phyloP scores from a whole-genome alignment of 495 filamentous ascomycete species.

The Penicillium crystallinum region DNA sequence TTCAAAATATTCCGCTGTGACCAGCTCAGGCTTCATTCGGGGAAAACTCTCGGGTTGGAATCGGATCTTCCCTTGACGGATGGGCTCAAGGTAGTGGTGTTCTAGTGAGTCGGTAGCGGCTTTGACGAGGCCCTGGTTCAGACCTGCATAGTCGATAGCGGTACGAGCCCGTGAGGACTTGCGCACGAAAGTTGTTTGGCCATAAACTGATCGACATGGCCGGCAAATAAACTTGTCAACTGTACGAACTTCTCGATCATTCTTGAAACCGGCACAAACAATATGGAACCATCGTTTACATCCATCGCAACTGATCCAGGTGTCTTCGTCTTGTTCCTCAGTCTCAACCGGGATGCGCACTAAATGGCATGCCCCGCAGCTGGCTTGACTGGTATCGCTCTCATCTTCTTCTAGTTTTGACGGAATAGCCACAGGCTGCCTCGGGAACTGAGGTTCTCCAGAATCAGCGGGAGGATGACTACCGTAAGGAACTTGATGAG shows the following conservation, averaged over 20 bases:
- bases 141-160: constrained; percentile 69
- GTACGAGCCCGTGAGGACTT: constrained; percentile 61
- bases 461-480: background rate
- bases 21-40: constrained; percentile 61
- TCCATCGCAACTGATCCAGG: constrained; percentile 72
- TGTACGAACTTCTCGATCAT: constrained; percentile 59
- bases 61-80: constrained; percentile 61
- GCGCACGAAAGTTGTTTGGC: constrained; percentile 61
- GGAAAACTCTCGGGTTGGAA: constrained; percentile 62
- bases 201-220: constrained; percentile 53
- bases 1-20: constrained; percentile 64
- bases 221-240: constrained; percentile 70
- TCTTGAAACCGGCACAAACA: constrained; percentile 67
- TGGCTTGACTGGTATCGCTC: constrained; percentile 34
- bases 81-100: constrained; percentile 68
- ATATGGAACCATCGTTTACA: constrained; percentile 74
- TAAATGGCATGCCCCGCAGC: constrained; percentile 48
- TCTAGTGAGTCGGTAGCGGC: constrained; percentile 63
- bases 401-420: constrained; percentile 32
- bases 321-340: constrained; percentile 48
- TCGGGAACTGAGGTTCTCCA: background rate
- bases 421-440: constrained; percentile 8
- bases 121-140: constrained; percentile 68
- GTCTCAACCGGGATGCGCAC: constrained; percentile 41
- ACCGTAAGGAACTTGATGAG: constrained; percentile 7